Conservation (phyloP, 2,329 filamentous ascomycete genomes). For the Trichoderma endophyticum region DNA sequence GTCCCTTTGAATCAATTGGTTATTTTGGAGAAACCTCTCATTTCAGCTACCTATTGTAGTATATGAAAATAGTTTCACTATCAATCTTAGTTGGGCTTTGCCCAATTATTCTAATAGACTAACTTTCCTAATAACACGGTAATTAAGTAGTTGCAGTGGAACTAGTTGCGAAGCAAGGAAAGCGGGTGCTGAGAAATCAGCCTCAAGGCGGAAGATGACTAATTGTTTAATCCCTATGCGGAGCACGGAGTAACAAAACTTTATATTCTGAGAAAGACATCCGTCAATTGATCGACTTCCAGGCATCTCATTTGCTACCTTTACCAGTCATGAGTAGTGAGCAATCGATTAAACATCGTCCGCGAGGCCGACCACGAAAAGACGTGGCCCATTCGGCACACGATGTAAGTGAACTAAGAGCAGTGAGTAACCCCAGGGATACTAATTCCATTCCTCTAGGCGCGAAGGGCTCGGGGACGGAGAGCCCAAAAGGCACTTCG, state of each 20-base stretch:
- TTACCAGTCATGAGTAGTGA: not conserved
- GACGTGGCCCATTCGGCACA: not conserved
- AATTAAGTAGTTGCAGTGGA: not conserved
- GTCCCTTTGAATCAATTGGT: not conserved
- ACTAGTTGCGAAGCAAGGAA: not conserved
- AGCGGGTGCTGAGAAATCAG: not conserved
- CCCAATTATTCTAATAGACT: not conserved
- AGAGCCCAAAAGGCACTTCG: not conserved
- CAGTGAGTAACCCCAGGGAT: not conserved
- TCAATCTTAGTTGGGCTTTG: not conserved
- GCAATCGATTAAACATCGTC: not conserved
- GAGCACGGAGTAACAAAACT: not conserved
- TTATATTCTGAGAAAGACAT: not conserved
- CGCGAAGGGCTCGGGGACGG: not conserved
- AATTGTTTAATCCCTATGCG: not conserved
- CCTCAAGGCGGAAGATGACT: not conserved
- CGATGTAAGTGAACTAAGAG: not conserved
- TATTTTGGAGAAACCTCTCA: not conserved
- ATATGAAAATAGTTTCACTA: not conserved
- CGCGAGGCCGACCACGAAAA: not conserved
- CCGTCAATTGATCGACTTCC: not conserved
- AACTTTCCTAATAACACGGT: not conserved
- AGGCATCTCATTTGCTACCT: not conserved
- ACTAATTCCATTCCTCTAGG: not conserved
- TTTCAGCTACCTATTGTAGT: not conserved